Evolutionary conservation across 2,329 filamentous ascomycete genomes (phyloP), one percentile per base, ranked within the genome.

Genomic region (Penicillium sclerotiorum): DNA sequence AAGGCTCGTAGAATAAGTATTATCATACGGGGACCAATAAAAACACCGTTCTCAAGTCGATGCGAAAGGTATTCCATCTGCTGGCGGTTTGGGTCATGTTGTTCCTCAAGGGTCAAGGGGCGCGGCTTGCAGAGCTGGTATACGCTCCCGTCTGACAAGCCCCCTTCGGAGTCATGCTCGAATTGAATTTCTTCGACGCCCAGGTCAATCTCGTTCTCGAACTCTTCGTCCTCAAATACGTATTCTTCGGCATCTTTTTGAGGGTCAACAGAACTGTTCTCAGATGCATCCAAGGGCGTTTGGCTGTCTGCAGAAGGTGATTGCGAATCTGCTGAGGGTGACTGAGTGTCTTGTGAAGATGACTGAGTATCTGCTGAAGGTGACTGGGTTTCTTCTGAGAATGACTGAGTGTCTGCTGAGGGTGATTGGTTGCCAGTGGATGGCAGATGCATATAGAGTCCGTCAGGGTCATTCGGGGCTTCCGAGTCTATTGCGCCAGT

Each of bases 1-100:
- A 74, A 74, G 5, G 72, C 72, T 33, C 67, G 69, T 22, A 75
- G 54, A 39, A 73, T 71, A 15, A 64, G 56, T 35, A 71, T 64
- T 21, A 72, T 66, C 56, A 74, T 67, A 38, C 64, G 66, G 20
- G 70, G 70, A n/a, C 72, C 71, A 8, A 75, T 55, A 42, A 74
- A 74, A 11, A 74, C 64, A 4, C 67, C 68, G 48, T 73, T 73
- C 28, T 73, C 68, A 15, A 73, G 60, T 37, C 63, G 64, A 28
- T 55, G 60, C 21, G 67, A 63, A 11, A 67, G 45, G 3, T 62
- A 54, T n/a, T n/a, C n/a, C n/a, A n/a, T n/a, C n/a, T n/a, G n/a
- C n/a, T n/a, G n/a, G n/a, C n/a, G n/a, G n/a, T n/a, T n/a, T n/a
- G n/a, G n/a, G n/a, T n/a, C n/a, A n/a, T n/a, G n/a, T n/a, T n/a